phyloP scores from a whole-genome alignment of 1,139 yeast species.

The Saccharomycopsis crataegensis region DNA sequence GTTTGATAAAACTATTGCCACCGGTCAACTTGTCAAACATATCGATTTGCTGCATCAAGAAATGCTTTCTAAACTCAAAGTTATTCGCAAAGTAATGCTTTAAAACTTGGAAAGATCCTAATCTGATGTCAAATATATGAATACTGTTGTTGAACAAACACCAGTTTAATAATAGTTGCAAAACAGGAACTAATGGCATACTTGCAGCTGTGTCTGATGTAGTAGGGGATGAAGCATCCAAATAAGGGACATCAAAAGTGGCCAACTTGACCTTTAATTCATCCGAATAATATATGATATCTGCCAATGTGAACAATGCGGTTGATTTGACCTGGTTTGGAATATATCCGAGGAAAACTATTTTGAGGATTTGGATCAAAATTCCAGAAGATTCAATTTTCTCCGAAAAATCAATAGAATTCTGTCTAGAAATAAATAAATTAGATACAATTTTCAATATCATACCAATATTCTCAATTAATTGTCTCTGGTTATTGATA shows the following conservation, averaged over 20 bases:
- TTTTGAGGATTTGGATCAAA: constrained; percentile 54
- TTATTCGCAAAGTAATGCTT: constrained; percentile 66
- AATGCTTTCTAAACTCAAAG: constrained; percentile 49
- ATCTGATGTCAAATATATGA: constrained; percentile 73
- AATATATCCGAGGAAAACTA: constrained; percentile 60
- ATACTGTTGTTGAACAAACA: constrained; percentile 70
- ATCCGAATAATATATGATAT: constrained; percentile 58
- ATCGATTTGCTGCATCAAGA: constrained; percentile 57
- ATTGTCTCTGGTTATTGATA: background rate
- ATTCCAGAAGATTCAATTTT: constrained; percentile 10
- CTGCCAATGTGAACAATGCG: constrained; percentile 71
- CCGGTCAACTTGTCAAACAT: constrained; percentile 28
- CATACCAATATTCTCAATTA: constrained; percentile 7
- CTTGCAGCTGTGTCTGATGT: constrained; percentile 22
- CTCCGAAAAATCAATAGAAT: constrained; percentile 1
- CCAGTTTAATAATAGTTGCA: constrained; percentile 77
- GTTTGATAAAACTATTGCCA: background rate
- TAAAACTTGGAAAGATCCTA: constrained; percentile 60
- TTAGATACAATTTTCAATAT: constrained; percentile 10
- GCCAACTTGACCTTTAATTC: constrained; percentile 63
- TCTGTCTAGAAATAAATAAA: constrained; percentile 30
- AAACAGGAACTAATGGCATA: constrained; percentile 45
- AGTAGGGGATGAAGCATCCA: constrained; percentile 70
- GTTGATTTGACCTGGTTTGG: constrained; percentile 57
- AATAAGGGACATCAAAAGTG: constrained; percentile 82